Percentiles rank a stretch among this genome's conserved stretches.
phyloP scores from a whole-genome alignment of 2,329 filamentous ascomycete species.

The Paecilomyces variotii region DNA sequence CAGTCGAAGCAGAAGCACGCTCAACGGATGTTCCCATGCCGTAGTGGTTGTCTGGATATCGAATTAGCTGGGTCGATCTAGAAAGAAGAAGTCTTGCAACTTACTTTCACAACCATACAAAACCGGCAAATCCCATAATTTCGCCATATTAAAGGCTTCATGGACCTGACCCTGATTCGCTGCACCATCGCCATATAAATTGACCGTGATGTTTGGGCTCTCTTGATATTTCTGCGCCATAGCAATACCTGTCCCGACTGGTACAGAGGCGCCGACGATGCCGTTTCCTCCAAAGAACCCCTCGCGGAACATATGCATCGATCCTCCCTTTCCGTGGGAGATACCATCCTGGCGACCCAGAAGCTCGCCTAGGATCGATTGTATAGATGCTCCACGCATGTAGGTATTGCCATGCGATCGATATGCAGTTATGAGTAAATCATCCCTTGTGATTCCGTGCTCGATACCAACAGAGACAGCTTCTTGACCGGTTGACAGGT shows the following conservation, averaged over 20 bases:
- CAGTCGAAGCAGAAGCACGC: slow-evolving; percentile 81
- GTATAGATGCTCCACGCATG: slow-evolving; percentile 80
- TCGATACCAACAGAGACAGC: slow-evolving; percentile 90
- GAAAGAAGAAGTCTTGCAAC: slow-evolving; percentile 12
- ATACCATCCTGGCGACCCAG: slow-evolving; percentile 87
- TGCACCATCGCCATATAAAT: slow-evolving; percentile 89
- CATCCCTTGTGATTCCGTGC: slow-evolving; percentile 75
- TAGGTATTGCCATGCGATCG: slow-evolving; percentile 92
- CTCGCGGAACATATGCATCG: slow-evolving; percentile 97
- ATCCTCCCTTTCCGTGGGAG: slow-evolving; percentile 90
- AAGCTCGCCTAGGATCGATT: slow-evolving; percentile 85
- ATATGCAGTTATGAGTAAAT: slow-evolving; percentile 91
- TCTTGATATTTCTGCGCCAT: slow-evolving; percentile 86
- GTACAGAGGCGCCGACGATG: slow-evolving; percentile 92
- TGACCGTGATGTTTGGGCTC: slow-evolving; percentile 70
- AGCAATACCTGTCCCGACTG: slow-evolving; percentile 83
- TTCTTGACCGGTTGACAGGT: slow-evolving; percentile 93
- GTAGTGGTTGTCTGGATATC: slow-evolving; percentile 84
- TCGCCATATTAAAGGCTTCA: slow-evolving; percentile 98
- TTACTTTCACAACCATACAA: slow-evolving; percentile 93
- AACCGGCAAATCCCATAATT: slow-evolving; percentile 86
- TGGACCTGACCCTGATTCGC: slow-evolving; percentile 97
- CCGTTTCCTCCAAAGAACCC: slow-evolving; percentile 95
- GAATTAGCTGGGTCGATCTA: not conserved
- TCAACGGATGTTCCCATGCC: slow-evolving; percentile 92